Percentiles rank a stretch among this genome's conserved stretches.
Conservation (phyloP, 2,329 filamentous ascomycete genomes). For the Mollisia scopiformis region DNA sequence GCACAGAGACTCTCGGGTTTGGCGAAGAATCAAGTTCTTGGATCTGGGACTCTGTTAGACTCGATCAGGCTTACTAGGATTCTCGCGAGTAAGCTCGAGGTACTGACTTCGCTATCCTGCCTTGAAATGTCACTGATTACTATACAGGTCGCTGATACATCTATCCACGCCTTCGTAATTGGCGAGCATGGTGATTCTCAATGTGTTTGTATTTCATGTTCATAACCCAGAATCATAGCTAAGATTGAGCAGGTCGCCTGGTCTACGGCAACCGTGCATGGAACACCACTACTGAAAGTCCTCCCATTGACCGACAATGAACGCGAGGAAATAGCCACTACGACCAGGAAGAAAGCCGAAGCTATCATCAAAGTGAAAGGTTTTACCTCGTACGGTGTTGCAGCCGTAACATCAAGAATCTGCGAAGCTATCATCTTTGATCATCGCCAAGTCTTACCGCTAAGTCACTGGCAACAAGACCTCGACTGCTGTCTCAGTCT, state of each 20-base stretch:
- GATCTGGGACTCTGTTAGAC: conserved; percentile 56
- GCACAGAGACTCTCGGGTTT: conserved; percentile 50
- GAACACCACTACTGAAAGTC: conserved; percentile 42
- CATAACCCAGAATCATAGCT: conserved; percentile 6
- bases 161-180: conserved; percentile 47
- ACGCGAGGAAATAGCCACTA: conserved; percentile 41
- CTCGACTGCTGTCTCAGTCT: conserved; percentile 52
- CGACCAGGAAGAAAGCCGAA: conserved; percentile 50
- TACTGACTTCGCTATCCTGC: conserved; percentile 33
- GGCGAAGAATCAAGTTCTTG: conserved; percentile 51
- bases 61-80: conserved; percentile 51
- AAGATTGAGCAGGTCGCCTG: conserved; percentile 33
- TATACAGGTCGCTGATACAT: conserved; percentile 35
- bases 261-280: conserved; percentile 46
- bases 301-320: conserved; percentile 35
- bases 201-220: too few relatives aligned
- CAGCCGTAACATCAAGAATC: conserved; percentile 49
- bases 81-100: conserved; percentile 42
- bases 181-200: conserved; percentile 53
- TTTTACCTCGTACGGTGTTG: conserved; percentile 53
- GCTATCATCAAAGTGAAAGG: conserved; percentile 53
- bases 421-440: conserved; percentile 54
- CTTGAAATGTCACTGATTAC: not conserved
- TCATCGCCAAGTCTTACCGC: conserved; percentile 46
- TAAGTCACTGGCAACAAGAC: conserved; percentile 52